These are phyloP conservation scores for Thelonectria blattea DNA, from an alignment of 2,329 filamentous ascomycete species.

Conservation along the genomic window DNA sequence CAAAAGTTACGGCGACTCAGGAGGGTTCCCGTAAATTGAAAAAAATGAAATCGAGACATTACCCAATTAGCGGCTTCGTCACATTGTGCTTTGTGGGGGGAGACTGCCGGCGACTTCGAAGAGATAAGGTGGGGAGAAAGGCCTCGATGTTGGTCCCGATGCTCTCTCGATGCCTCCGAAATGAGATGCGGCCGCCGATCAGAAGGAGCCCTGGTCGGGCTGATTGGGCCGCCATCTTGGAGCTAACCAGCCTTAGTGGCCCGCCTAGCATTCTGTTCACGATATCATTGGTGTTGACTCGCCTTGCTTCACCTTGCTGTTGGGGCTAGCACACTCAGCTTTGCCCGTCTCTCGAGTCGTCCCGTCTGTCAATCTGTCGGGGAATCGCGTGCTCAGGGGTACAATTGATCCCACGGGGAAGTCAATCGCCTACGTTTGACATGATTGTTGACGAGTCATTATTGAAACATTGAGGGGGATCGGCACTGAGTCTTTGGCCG, in stretches of 20 bases:
- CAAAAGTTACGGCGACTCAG: not conserved
- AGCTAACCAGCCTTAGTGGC: constrained; percentile 1
- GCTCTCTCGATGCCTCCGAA: not conserved
- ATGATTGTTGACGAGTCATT: not conserved
- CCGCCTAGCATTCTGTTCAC: not conserved
- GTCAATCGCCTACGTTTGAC: not conserved
- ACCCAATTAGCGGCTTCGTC: constrained; percentile 7
- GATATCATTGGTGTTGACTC: not conserved
- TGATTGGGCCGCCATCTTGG: constrained; percentile 4
- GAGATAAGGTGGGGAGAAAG: not conserved
- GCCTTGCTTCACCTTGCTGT: constrained; percentile 1
- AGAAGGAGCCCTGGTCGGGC: not conserved
- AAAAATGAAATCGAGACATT: constrained; percentile 23
- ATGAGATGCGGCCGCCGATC: constrained; percentile 14
- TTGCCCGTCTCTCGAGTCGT: not conserved
- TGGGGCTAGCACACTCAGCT: not conserved
- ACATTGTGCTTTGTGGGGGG: not conserved
- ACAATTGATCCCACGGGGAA: not conserved
- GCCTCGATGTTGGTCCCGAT: not conserved
- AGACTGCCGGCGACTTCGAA: not conserved
- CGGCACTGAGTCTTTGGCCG: not conserved
- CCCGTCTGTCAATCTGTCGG: constrained; percentile 7
- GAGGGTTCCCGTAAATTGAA: constrained; percentile 21
- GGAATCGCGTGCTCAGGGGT: not conserved
- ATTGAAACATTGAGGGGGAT: not conserved